Percentiles rank a stretch among this genome's conserved stretches.
Evolutionary conservation across 2,329 filamentous ascomycete species (phyloP).

Genomic region (Aureobasidium sp.): DNA sequence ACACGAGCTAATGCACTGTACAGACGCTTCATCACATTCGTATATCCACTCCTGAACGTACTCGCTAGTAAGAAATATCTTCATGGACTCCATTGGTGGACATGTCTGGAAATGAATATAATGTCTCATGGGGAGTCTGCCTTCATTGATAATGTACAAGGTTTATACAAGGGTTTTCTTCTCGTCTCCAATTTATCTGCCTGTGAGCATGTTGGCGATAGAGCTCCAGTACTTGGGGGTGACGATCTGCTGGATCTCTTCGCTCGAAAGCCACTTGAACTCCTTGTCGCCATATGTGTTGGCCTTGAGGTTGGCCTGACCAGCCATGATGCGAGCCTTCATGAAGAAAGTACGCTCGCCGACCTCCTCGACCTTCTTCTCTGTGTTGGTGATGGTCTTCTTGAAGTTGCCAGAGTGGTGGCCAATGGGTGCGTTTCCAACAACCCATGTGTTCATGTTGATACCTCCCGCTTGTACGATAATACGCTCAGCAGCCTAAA

Average conservation of each 20-base stretch:
- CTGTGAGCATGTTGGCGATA: slow-evolving; percentile 76
- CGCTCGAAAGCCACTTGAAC: slow-evolving; percentile 87
- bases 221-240: slow-evolving; percentile 62
- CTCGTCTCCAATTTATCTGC: slow-evolving; percentile 47
- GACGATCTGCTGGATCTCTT: slow-evolving; percentile 70
- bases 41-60: background rate
- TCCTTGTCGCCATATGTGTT: slow-evolving; percentile 70
- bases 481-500: slow-evolving; percentile 72
- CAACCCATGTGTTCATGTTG: slow-evolving; percentile 99
- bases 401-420: slow-evolving; percentile 60
- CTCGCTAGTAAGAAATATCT: background rate
- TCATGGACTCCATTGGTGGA: background rate
- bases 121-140: background rate
- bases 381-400: slow-evolving; percentile 25
- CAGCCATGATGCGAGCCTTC: slow-evolving; percentile 93
- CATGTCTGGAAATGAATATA: background rate
- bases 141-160: slow-evolving; percentile 12
- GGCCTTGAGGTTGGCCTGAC: slow-evolving; percentile 72
- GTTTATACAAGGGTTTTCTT: background rate
- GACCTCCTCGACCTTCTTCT: slow-evolving; percentile 35
- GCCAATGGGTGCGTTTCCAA: slow-evolving; percentile 82
- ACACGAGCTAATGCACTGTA: background rate
- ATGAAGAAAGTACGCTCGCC: slow-evolving; percentile 91
- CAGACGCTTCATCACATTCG: background rate
- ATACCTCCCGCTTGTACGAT: slow-evolving; percentile 70